These are phyloP conservation scores for Fusarium odoratissimum DNA, from an alignment of 2,329 filamentous ascomycete genomes.

Conservation along the genomic window DNA sequence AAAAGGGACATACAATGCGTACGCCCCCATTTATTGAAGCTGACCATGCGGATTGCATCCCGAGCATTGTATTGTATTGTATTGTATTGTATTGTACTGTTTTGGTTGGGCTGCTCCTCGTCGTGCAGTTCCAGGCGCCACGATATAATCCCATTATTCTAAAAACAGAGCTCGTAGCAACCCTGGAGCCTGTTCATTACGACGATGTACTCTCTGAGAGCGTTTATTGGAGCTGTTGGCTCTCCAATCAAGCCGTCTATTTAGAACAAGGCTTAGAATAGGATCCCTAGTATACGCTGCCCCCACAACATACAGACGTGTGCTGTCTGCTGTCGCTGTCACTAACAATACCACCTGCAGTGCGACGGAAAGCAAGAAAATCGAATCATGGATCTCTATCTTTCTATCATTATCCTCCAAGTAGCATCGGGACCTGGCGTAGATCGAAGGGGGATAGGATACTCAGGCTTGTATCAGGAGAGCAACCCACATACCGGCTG, in stretches of 20 bases:
- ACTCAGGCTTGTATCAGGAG: conserved; percentile 3
- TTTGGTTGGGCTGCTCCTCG: conserved; percentile 2
- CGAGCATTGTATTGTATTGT: background rate
- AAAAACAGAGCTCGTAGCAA: conserved; percentile 17
- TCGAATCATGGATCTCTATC: conserved; percentile 10
- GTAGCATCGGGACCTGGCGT: conserved; percentile 26
- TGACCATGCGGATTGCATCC: background rate
- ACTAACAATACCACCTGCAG: conserved; percentile 40
- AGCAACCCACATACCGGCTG: conserved; percentile 24
- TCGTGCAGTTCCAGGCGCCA: conserved; percentile 20
- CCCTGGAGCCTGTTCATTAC: background rate
- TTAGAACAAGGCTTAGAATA: conserved; percentile 27
- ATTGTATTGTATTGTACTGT: background rate
- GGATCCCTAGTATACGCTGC: conserved; percentile 24
- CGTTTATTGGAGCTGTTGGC: conserved; percentile 17
- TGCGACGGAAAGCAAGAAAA: conserved; percentile 36
- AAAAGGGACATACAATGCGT: conserved; percentile 4
- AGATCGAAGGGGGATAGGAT: conserved; percentile 7
- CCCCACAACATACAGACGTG: conserved; percentile 27
- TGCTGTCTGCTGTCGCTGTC: conserved; percentile 25
- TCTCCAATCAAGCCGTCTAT: conserved; percentile 8
- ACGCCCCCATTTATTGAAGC: conserved; percentile 13
- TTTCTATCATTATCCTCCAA: background rate
- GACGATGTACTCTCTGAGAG: background rate
- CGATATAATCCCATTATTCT: conserved; percentile 5